These are phyloP conservation scores for Phytophthora multivora DNA, from an alignment of 352 stramenopile species.

Conservation along the genomic window DNA sequence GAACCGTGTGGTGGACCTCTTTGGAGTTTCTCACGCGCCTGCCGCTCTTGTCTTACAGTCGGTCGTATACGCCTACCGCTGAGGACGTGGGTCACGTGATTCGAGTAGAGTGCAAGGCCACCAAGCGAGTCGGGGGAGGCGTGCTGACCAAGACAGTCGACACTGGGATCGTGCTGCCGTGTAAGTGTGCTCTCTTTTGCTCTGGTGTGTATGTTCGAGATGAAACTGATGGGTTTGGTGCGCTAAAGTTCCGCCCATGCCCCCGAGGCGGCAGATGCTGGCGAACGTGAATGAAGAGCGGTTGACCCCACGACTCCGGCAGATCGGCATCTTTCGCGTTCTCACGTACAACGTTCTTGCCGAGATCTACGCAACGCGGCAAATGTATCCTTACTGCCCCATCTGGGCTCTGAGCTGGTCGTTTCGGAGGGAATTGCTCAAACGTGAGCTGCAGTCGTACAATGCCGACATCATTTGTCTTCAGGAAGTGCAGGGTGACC, in stretches of 20 bases:
- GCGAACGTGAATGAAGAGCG: constrained; percentile 82
- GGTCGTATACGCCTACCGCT: constrained; percentile 69
- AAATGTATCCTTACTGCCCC: constrained; percentile 97
- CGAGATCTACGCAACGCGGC: constrained; percentile 90
- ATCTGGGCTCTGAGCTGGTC: constrained; percentile 98
- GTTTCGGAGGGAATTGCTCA: constrained; percentile 92
- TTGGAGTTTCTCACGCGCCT: constrained; percentile 39
- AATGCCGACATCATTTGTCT: constrained; percentile 98
- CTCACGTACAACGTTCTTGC: constrained; percentile 93
- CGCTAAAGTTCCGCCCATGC: constrained; percentile 72
- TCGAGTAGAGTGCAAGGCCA: constrained; percentile 78
- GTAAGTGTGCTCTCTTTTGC: constrained; percentile 55
- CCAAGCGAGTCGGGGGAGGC: constrained; percentile 50
- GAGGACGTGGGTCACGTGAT: constrained; percentile 82
- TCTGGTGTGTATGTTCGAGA: constrained; percentile 17
- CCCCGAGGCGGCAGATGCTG: constrained; percentile 81
- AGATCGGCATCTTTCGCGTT: constrained; percentile 84
- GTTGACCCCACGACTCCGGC: constrained; percentile 66
- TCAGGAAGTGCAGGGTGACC: constrained; percentile 98
- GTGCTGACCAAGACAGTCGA: constrained; percentile 80
- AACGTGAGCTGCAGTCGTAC: constrained; percentile 90
- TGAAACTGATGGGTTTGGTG: constrained; percentile 35
- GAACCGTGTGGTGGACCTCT: constrained; percentile 26
- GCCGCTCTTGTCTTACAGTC: constrained; percentile 46
- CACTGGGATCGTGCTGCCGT: constrained; percentile 86